Percentiles rank a stretch among this genome's conserved stretches.
Evolutionary conservation across 2,329 filamentous ascomycete genomes (phyloP).

Genomic region (Claviceps sp.): DNA sequence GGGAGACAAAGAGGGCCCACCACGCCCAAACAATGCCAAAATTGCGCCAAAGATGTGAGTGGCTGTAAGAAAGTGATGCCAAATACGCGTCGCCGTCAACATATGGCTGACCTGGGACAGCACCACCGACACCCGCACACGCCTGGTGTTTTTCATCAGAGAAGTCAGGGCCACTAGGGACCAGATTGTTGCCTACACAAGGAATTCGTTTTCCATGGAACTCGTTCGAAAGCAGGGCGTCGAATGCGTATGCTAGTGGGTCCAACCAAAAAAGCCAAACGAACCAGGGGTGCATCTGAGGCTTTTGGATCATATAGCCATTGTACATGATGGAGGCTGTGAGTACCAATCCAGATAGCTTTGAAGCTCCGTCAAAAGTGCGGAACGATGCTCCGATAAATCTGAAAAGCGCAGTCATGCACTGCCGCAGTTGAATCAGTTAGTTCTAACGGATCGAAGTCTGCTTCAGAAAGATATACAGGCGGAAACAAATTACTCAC

Average conservation of each 20-base stretch:
- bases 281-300: constrained; percentile 50
- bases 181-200: constrained; percentile 35
- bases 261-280: constrained; percentile 52
- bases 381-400: constrained; percentile 39
- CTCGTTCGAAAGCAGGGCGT: constrained; percentile 56
- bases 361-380: constrained; percentile 46
- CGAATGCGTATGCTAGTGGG: constrained; percentile 57
- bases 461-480: not conserved
- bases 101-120: constrained; percentile 29
- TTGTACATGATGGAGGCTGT: constrained; percentile 45
- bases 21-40: constrained; percentile 50
- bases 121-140: constrained; percentile 46
- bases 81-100: constrained; percentile 48
- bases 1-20: constrained; percentile 43
- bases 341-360: constrained; percentile 37
- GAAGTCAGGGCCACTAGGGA: constrained; percentile 38
- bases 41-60: constrained; percentile 43
- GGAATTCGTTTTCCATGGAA: constrained; percentile 44
- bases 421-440: constrained; percentile 13
- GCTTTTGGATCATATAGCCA: constrained; percentile 49
- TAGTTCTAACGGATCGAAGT: not conserved
- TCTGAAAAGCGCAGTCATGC: constrained; percentile 46
- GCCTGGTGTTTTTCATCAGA: constrained; percentile 28
- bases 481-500: constrained; percentile 17
- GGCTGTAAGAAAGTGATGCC: constrained; percentile 36